These are phyloP conservation scores for Jaminaea rosea DNA, from an alignment of 1,284 basidiomycete genomes.

Conservation along the genomic window DNA sequence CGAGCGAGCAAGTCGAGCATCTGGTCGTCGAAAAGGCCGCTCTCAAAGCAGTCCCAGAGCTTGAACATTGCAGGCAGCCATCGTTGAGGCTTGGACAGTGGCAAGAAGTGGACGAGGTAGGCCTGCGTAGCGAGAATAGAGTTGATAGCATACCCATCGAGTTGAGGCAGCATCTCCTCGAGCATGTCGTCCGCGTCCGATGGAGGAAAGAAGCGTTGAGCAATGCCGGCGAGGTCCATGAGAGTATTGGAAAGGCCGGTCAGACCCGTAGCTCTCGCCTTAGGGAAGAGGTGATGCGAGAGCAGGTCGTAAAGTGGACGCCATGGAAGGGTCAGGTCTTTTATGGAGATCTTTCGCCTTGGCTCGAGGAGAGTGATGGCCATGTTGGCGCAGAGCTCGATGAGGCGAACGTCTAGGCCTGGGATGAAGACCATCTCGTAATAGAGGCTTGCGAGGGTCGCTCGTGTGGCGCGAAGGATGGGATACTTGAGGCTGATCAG, in stretches of 20 bases:
- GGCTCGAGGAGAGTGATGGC: slow-evolving; percentile 66
- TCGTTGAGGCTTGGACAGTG: slow-evolving; percentile 34
- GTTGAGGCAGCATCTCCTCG: slow-evolving; percentile 61
- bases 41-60: slow-evolving; percentile 78
- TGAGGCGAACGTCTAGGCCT: slow-evolving; percentile 63
- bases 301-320: slow-evolving; percentile 72
- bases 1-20: slow-evolving; percentile 71
- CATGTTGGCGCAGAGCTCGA: slow-evolving; percentile 65
- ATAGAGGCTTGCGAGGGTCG: slow-evolving; percentile 69
- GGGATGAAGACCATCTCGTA: slow-evolving; percentile 70
- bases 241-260: slow-evolving; percentile 68
- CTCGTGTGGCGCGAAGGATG: slow-evolving; percentile 55
- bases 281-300: slow-evolving; percentile 71
- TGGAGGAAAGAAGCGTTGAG: slow-evolving; percentile 81
- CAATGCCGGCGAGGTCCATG: slow-evolving; percentile 72
- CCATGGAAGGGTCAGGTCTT: slow-evolving; percentile 82
- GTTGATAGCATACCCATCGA: slow-evolving; percentile 66
- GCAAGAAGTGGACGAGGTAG: slow-evolving; percentile 44
- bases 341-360: slow-evolving; percentile 65
- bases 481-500: slow-evolving; percentile 47
- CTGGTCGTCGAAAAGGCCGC: slow-evolving; percentile 69
- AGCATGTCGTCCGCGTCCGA: slow-evolving; percentile 84
- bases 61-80: slow-evolving; percentile 54
- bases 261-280: slow-evolving; percentile 51
- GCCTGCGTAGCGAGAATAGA: slow-evolving; percentile 42